Evolutionary conservation across 2,329 filamentous ascomycete genomes (phyloP), one percentile per base, ranked within the genome.

Genomic region (Diaporthe sp.): DNA sequence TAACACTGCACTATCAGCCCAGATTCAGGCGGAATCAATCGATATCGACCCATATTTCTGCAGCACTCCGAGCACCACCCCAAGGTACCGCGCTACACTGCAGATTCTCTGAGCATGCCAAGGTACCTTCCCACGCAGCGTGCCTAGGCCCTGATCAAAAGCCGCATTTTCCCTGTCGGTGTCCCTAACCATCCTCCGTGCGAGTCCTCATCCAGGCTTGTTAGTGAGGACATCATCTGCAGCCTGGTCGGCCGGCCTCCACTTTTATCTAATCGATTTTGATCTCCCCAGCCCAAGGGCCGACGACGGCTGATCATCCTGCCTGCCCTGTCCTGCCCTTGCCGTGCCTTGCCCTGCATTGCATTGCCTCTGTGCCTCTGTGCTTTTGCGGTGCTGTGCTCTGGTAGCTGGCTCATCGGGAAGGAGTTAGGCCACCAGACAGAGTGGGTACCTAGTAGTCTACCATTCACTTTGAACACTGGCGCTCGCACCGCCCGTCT

Each of bases 1-100:
- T 73, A 73, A 71, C 49, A 76, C 53, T 58, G 51, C 44, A 37
- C 74, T 73, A 79, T 79, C 78, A 79, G 78, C 78, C 77, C 78
- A 79, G 78, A 79, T 78, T 77, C 73, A 75, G 72, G 73, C 77
- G 75, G 77, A 78, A 73, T 68, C 65, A 68, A 68, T 68, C 65
- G 65, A 68, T 25, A 79, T 79, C 78, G 78, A 74, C 78, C 78
- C 78, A 79, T 78, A 68, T 8, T 68, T 53, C 65, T 68, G 65
- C 65, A 53, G 47, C 49, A 28, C 65, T 51, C 65, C 65, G 65
- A 53, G 31, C 34, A 68, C 20, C 47, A 51, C 44, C 25, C 63
- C 34, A 34, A 37, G 61, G 61, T 49, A 65, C 60, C 12, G 25
- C 31, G 8, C 28, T 13, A 49, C 63, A 51, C 31, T 22, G 42